phyloP scores from a whole-genome alignment of 208 protist genomes.

The Trichomonas tenax region DNA sequence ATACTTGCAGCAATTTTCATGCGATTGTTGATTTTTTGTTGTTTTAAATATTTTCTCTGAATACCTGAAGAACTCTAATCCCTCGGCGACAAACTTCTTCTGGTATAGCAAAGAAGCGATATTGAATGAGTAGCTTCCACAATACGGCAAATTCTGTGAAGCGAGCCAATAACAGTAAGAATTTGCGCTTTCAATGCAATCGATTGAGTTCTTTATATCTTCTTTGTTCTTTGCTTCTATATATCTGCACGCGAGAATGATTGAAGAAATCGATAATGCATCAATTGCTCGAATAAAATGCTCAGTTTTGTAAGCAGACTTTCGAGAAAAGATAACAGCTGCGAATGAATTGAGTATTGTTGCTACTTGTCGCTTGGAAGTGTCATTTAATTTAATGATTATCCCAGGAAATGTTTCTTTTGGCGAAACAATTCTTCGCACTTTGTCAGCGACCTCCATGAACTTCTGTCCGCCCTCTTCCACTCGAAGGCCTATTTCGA shows the following conservation, averaged over 20 bases:
- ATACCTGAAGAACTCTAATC: not conserved
- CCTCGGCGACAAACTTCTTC: not conserved
- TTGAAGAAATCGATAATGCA: not conserved
- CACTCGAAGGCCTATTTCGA: not conserved
- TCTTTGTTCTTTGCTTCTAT: not conserved
- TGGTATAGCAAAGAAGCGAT: not conserved
- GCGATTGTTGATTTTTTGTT: not conserved
- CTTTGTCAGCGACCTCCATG: not conserved
- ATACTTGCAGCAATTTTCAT: not conserved
- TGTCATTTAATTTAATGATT: not conserved
- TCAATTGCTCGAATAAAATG: not conserved
- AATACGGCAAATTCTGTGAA: not conserved
- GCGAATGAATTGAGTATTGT: not conserved
- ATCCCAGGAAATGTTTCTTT: not conserved
- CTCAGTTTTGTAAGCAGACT: not conserved
- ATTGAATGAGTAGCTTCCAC: not conserved
- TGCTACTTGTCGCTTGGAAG: not conserved
- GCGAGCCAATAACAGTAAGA: not conserved
- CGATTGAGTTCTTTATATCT: not conserved
- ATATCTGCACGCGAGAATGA: not conserved
- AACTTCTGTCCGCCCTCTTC: not conserved
- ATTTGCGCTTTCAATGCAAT: not conserved
- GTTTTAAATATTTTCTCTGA: not conserved
- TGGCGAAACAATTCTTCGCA: not conserved
- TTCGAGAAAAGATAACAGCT: not conserved